Evolutionary conservation across 2,329 filamentous ascomycete species (phyloP), one percentile per base, ranked within the genome.

Genomic region (Epichloe gansuensis): DNA sequence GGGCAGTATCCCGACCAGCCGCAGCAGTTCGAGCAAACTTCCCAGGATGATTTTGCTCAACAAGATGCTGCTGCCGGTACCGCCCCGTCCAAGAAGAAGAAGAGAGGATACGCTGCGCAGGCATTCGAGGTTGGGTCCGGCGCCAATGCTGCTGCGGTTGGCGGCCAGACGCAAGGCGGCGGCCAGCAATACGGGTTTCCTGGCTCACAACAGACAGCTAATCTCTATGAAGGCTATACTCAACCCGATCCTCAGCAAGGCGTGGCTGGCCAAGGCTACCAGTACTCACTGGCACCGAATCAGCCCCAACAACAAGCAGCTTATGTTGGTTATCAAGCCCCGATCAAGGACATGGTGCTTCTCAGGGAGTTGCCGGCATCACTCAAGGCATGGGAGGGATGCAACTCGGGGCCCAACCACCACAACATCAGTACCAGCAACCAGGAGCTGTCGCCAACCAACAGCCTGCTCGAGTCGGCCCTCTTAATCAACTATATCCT

Each of bases 111-210:
- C 74, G 93, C 93, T 52, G 88, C 88, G 53, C 87, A 94, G 69
- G 91, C 91, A 46, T 98, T 95, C 69, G 91, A 95, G 55, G 93
- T 97, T 62, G 89, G 87, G 49, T 79, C 81, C 49, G 93, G 91
- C 62, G 88, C 87, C 64, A 97, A 97, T 77, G 83, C 86, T 77
- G 83, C 86, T 52, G 72, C 67, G 52, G 68, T 67, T 51, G 80
- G 74, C 38, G 80, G 77, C 53, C 73, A 73, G 60, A 52, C 63
- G 37, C 69, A 60, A 35, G 67, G 61, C 43, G 67, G 59, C 23
- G 66, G 67, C 35, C 72, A 71, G 51, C 65, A 60, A 67, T 82
- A 71, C 69, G 76, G 70, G 65, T 69, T 67, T 49, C 70, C 68
- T 60, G 69, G 67, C 55, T 70, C 65, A 54, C 71, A 68, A 61